A percentile compares a stretch with the other conserved stretches of the same genome.
phyloP scores from a whole-genome alignment of 192 early-diverging fungal species.

The Backusella macrospora region DNA sequence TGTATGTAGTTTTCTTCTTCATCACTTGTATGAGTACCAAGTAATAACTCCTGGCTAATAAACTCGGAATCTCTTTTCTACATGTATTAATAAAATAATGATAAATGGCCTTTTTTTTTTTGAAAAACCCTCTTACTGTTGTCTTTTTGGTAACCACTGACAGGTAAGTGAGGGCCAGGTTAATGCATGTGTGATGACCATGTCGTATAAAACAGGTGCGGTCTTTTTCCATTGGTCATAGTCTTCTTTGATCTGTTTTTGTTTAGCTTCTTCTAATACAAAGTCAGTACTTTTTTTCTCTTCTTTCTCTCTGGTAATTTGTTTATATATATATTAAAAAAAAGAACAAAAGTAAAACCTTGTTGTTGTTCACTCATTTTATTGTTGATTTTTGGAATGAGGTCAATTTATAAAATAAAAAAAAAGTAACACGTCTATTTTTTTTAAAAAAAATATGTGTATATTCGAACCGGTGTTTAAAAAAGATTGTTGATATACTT shows the following conservation, averaged over 20 bases:
- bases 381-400: no score
- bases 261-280: conserved; percentile 25
- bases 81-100: neutral
- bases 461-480: no score
- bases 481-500: no score
- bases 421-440: no score
- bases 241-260: conserved; percentile 92
- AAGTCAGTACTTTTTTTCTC: no score
- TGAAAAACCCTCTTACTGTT: conserved; percentile 57
- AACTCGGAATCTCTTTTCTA: conserved; percentile 78
- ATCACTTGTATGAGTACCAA: conserved; percentile 97
- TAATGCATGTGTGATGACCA: conserved; percentile 95
- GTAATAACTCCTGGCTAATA: conserved; percentile 82
- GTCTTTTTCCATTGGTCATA: conserved; percentile 99
- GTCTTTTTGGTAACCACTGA: conserved; percentile 95
- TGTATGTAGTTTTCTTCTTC: conserved; percentile 94
- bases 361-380: no score
- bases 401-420: no score
- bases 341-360: no score
- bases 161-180: conserved; percentile 97
- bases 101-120: neutral
- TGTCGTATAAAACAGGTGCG: conserved; percentile 95
- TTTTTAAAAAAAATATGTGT: no score
- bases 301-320: no score
- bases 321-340: no score